phyloP scores from a whole-genome alignment of 1,139 yeast species.

The Nakaseomyces bracarensis region DNA sequence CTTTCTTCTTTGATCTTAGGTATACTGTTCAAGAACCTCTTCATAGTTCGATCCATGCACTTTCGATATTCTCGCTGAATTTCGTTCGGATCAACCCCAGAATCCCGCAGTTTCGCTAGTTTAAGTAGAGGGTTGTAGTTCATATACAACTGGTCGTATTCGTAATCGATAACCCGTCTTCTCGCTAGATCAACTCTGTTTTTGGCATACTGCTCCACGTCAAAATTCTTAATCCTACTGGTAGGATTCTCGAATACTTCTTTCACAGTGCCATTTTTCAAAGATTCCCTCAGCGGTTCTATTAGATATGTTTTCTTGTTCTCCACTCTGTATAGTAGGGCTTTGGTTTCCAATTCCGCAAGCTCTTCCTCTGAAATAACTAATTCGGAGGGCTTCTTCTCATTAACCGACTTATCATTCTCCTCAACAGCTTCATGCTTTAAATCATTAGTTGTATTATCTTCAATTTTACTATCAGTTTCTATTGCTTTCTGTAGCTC shows the following conservation, averaged over 20 bases:
- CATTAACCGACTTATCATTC: not conserved
- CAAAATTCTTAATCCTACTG: conserved; percentile 33
- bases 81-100: not conserved
- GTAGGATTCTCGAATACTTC: conserved; percentile 8
- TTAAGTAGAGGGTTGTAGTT: conserved; percentile 26
- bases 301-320: conserved; percentile 1
- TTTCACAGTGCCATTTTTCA: not conserved
- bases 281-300: not conserved
- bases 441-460: not conserved
- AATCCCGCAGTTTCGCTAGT: conserved; percentile 12
- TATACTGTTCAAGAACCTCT: not conserved
- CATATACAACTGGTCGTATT: conserved; percentile 24
- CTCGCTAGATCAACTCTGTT: conserved; percentile 36
- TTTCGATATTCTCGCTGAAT: conserved; percentile 2
- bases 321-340: conserved; percentile 1
- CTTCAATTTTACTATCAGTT: conserved; percentile 1
- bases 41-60: conserved; percentile 1
- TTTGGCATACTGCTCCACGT: conserved; percentile 49
- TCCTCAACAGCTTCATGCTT: not conserved
- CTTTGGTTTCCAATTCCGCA: conserved; percentile 8
- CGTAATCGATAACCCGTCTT: conserved; percentile 29
- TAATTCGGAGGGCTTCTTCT: not conserved
- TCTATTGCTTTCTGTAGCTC: not conserved
- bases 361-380: conserved; percentile 10
- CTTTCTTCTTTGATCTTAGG: not conserved